Base-by-base conservation (phyloP, 768 basidiomycete species). In the Pisolithus microcarpus region DNA sequence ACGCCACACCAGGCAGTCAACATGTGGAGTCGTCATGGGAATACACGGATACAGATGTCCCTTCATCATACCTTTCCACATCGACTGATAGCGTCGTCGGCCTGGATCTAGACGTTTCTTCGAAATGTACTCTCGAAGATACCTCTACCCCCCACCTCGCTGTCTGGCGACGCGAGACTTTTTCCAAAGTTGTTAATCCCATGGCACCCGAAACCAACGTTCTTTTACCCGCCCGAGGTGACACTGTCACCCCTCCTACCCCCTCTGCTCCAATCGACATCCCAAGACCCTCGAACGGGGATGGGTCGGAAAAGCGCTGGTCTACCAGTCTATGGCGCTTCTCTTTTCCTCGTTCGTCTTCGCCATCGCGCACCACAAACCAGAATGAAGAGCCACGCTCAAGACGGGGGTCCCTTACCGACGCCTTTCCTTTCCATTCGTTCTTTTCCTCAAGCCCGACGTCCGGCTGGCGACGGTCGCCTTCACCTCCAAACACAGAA, bases 21-120 rank as follows among this genome's bases (percentile, higher is more conserved):
- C 78, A 77, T 66, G 76, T 76, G 62, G 78, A 81, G 57, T 69
- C 75, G 34, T 61, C 70, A 42, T 82, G 79, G 79, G 70, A 71
- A 30, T 70, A 70, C 40, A 68, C 74, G 13, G 70, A 72, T 44
- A 72, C 72, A 19, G 72, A 77, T 71, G 78, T 54, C 40, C 62
- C 72, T 16, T 79, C 79, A 4, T 67, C 67, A 49, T 77, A 78
- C 56, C 73, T 76, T 7, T 70, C 75, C 30, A 65, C 67, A 19
- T 68, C 70, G 31, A 69, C 65, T 50, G 60, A 55, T 55, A 69
- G 67, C 49, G 63, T 65, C 50, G 63, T 66, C 43, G 65, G 65
- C 38, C 34, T 67, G 56, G 65, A 67, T 23, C 31, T 67, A 44
- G 67, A 67, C 38, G 36, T 58, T 30, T 55, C 67, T 52, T 65